Evolutionary conservation across 108 stramenopile genomes (phyloP).

Genomic region (Stephanodiscus minutulus): DNA sequence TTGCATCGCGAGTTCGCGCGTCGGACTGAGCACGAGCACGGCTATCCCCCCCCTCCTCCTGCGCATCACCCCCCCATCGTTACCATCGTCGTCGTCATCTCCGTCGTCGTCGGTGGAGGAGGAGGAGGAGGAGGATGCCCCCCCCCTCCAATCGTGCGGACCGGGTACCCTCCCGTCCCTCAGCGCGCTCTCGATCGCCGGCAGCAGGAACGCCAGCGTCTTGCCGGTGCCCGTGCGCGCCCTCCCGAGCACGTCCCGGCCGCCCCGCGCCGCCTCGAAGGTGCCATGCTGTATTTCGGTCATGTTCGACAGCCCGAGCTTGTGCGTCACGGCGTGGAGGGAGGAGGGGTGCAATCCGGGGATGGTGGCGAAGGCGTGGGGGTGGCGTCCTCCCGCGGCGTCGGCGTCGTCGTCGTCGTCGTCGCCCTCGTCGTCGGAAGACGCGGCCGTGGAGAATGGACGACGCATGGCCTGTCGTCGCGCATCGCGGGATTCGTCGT

Average conservation of each 20-base stretch:
- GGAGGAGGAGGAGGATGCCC: not conserved
- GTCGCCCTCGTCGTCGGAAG: not conserved
- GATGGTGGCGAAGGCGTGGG: not conserved
- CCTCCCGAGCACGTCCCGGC: slow-evolving; percentile 83
- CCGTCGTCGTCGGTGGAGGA: not conserved
- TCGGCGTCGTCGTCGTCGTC: not conserved
- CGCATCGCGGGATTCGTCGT: too few relatives aligned
- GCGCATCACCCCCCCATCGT: too few relatives aligned
- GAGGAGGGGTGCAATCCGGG: slow-evolving; percentile 35
- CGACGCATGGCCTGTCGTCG: too few relatives aligned
- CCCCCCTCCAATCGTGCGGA: slow-evolving; percentile 69
- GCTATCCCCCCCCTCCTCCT: slow-evolving; percentile 34
- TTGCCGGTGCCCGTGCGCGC: slow-evolving; percentile 91
- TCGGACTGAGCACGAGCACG: slow-evolving; percentile 48
- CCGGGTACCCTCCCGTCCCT: slow-evolving; percentile 71
- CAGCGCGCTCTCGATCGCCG: slow-evolving; percentile 64
- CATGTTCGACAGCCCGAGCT: slow-evolving; percentile 64
- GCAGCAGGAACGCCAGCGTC: slow-evolving; percentile 84
- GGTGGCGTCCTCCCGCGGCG: too few relatives aligned
- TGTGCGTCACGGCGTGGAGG: slow-evolving; percentile 44
- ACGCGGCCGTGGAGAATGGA: too few relatives aligned
- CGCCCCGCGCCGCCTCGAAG: slow-evolving; percentile 62
- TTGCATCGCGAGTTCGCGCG: slow-evolving; percentile 47
- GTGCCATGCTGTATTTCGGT: slow-evolving; percentile 92
- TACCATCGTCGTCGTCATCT: not conserved